Conservation (phyloP, 164 flowering plant species). For the Annona cherimola region DNA sequence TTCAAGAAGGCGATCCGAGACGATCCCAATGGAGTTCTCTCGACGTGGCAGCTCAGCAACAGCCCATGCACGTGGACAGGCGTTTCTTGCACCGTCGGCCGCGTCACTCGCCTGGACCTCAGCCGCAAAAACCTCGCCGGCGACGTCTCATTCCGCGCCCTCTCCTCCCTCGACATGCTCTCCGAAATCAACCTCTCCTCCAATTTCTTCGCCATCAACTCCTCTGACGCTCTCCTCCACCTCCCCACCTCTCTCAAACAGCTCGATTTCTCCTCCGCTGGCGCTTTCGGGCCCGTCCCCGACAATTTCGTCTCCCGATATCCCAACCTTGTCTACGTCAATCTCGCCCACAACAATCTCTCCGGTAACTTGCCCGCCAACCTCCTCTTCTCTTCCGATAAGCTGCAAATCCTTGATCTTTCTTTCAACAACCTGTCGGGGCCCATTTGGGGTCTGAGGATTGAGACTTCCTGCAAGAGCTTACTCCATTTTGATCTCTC, state of each 20-base stretch:
- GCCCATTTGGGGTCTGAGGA: conserved; percentile 32
- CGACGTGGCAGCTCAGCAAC: conserved; percentile 42
- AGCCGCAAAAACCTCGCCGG: conserved; percentile 43
- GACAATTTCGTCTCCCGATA: conserved; percentile 36
- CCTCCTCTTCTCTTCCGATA: conserved; percentile 33
- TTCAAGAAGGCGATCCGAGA: conserved; percentile 58
- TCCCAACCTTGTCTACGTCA: conserved; percentile 42
- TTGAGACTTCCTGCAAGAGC: conserved; percentile 41
- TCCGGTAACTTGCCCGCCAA: conserved; percentile 47
- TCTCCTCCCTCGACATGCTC: conserved; percentile 50
- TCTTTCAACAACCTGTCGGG: conserved; percentile 76
- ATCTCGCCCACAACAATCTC: conserved; percentile 61
- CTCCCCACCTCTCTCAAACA: conserved; percentile 49
- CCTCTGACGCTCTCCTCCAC: conserved; percentile 42
- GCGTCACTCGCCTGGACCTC: conserved; percentile 61
- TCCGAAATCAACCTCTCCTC: conserved; percentile 46
- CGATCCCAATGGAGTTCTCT: conserved; percentile 57
- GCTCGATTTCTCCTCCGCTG: conserved; percentile 54
- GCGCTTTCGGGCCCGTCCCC: conserved; percentile 50
- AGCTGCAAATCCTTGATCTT: conserved; percentile 60
- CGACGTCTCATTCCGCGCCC: conserved; percentile 39
- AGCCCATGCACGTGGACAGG: conserved; percentile 70
- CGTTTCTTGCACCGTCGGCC: conserved; percentile 46
- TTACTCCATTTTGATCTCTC: conserved; percentile 59
- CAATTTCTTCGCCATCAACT: conserved; percentile 50